phyloP scores from a whole-genome alignment of 2,329 filamentous ascomycete species.

The Arthrocladium fulminans region DNA sequence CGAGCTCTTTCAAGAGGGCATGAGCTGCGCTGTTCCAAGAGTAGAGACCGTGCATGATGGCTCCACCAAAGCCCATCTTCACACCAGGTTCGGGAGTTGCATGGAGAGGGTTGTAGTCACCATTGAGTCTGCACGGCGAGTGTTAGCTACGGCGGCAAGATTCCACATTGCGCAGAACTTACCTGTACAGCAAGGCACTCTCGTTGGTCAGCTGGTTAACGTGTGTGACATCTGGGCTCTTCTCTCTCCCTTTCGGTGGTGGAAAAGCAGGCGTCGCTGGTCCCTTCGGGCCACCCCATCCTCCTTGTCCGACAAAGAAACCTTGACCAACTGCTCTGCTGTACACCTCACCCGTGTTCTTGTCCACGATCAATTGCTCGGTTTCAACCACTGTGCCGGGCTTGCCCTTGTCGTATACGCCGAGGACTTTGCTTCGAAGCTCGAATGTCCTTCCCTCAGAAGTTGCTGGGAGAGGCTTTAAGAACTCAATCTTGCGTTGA shows the following conservation, averaged over 20 bases:
- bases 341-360: slow-evolving; percentile 60
- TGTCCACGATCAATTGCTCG: slow-evolving; percentile 68
- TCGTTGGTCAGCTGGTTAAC: slow-evolving; percentile 62
- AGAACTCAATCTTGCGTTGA: slow-evolving; percentile 68
- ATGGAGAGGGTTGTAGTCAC: slow-evolving; percentile 90
- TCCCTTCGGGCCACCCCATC: slow-evolving; percentile 85
- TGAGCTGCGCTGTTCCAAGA: slow-evolving; percentile 76
- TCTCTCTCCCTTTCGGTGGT: slow-evolving; percentile 56
- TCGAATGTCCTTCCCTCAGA: slow-evolving; percentile 68
- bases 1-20: slow-evolving; percentile 62
- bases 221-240: slow-evolving; percentile 59
- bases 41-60: slow-evolving; percentile 83
- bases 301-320: slow-evolving; percentile 73
- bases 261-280: slow-evolving; percentile 71
- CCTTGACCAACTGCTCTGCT: slow-evolving; percentile 58
- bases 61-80: slow-evolving; percentile 85
- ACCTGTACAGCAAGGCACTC: slow-evolving; percentile 66
- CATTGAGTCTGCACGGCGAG: slow-evolving; percentile 58
- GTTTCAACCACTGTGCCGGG: slow-evolving; percentile 73
- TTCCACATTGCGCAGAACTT: slow-evolving; percentile 17
- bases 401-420: slow-evolving; percentile 84
- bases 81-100: slow-evolving; percentile 73
- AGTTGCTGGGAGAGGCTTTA: slow-evolving; percentile 64
- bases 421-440: slow-evolving; percentile 65
- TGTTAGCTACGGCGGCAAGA: not conserved